Percentiles rank a stretch among this genome's conserved stretches.
Evolutionary conservation across 1,139 yeast genomes (phyloP).

Genomic region (Pichia sp.): DNA sequence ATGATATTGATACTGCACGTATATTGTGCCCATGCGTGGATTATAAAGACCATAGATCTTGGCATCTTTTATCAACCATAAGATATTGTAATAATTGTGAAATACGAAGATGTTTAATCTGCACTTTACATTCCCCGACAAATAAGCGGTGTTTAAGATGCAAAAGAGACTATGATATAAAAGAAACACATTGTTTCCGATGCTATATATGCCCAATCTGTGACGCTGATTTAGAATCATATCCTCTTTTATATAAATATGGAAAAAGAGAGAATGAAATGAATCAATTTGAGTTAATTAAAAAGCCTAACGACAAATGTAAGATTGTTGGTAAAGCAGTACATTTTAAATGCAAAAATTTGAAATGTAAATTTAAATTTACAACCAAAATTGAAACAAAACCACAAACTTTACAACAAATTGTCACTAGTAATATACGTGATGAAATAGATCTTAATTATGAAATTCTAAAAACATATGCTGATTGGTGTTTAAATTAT

Average conservation of each 20-base stretch:
- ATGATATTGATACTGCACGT: constrained; percentile 3
- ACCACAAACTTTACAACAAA: constrained; percentile 27
- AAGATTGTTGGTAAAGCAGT: constrained; percentile 24
- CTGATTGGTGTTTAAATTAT: constrained; percentile 8
- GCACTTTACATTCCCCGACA: constrained; percentile 12
- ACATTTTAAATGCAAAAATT: constrained; percentile 25
- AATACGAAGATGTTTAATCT: constrained; percentile 21
- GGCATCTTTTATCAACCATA: constrained; percentile 13
- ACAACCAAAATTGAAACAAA: constrained; percentile 24
- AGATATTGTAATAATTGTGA: constrained; percentile 24
- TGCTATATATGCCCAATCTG: constrained; percentile 30
- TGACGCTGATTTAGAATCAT: constrained; percentile 9
- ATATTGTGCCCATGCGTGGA: constrained; percentile 9
- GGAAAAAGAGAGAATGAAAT: background rate
- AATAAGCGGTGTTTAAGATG: constrained; percentile 15
- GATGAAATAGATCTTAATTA: background rate
- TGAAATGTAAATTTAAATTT: constrained; percentile 25
- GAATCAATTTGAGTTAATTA: constrained; percentile 3
- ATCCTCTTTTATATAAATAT: constrained; percentile 7
- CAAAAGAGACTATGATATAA: constrained; percentile 3
- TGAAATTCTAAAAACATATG: constrained; percentile 4
- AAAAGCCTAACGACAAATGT: constrained; percentile 9
- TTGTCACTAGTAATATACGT: constrained; percentile 10
- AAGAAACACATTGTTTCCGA: constrained; percentile 17
- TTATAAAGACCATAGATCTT: constrained; percentile 12